Conservation (phyloP, 345 rosid species). For the Isatis tinctoria region DNA sequence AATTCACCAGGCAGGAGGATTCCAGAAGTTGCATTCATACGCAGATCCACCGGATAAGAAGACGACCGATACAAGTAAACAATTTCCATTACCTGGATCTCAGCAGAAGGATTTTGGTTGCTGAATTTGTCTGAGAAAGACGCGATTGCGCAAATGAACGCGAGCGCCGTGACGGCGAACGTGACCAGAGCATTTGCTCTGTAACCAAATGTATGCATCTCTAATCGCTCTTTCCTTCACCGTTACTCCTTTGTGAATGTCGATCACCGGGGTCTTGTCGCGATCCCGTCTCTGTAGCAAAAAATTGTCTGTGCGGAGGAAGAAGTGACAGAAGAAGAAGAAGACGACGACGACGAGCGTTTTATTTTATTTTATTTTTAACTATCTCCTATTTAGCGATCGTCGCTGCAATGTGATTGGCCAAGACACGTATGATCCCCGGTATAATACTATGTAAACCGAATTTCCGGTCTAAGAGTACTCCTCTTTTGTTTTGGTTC, state of each 20-base stretch:
- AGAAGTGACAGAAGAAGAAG: background rate
- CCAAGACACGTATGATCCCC: constrained; percentile 13
- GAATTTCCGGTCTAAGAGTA: constrained; percentile 13
- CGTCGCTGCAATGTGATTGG: constrained; percentile 23
- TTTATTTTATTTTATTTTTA: background rate
- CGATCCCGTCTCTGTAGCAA: constrained; percentile 9
- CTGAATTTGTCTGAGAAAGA: constrained; percentile 88
- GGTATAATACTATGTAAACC: background rate
- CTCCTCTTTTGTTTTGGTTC: background rate
- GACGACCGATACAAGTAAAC: background rate
- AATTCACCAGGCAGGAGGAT: background rate
- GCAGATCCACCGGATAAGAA: constrained; percentile 9
- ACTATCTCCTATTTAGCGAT: background rate
- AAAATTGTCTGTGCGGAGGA: background rate
- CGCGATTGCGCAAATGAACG: constrained; percentile 75
- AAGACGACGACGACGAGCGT: constrained; percentile 20
- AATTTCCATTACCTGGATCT: constrained; percentile 60
- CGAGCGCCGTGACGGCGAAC: constrained; percentile 71
- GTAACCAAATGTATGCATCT: constrained; percentile 89
- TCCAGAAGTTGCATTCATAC: background rate
- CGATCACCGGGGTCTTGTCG: background rate
- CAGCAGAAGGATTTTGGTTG: constrained; percentile 67
- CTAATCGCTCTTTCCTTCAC: background rate
- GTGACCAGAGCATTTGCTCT: constrained; percentile 89
- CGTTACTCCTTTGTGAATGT: background rate